Evolutionary conservation across 2,329 filamentous ascomycete genomes (phyloP), one percentile per base, ranked within the genome.

Genomic region (Aspergillus uvarum): DNA sequence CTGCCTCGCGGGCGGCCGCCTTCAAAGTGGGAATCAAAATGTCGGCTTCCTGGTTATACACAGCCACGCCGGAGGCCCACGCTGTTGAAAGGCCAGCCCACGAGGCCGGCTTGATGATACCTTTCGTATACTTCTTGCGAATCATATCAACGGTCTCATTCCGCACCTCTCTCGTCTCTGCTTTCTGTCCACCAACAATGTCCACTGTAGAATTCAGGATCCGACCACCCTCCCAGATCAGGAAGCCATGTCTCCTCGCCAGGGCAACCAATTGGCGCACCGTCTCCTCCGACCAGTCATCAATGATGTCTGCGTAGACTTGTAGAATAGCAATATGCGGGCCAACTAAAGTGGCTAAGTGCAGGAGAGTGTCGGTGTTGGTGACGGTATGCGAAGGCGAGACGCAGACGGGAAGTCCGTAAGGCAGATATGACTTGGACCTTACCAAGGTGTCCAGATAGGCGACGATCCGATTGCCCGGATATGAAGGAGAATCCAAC

Each of bases 291-390:
- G 80, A 81, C 79, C 85, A 87, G 72, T 87, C 85, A 63, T 82
- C 80, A 65, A 87, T 82, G 55, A 85, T 85, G 72, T 87, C 85
- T 58, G 83, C 84, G 68, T 87, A 84, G 4, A 86, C 83, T 72
- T 87, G 85, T 58, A 87, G 76, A 29, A 87, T 72, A 64, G 83
- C 85, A 59, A 87, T 87, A 62, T 82, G 80, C 65, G 86, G 84
- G 60, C 85, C 85, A 16, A 87, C 78, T 38, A 85, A 80, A 63
- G 85, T 81, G 31, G 84, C 84, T 10, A 87, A 74, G 48, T 78
- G 76, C 19, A 87, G 71, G 19, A 87, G 79, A 65, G 83, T 78
- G 54, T 80, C 78, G 11, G 84, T 83, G 51, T 80, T 85, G 52
- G 80, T 81, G 61, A 87, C 82, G 64, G 84, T 83, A 59, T 84